Evolutionary conservation across 1,139 yeast genomes (phyloP).

Genomic region (Yamadazyma jaroonii): DNA sequence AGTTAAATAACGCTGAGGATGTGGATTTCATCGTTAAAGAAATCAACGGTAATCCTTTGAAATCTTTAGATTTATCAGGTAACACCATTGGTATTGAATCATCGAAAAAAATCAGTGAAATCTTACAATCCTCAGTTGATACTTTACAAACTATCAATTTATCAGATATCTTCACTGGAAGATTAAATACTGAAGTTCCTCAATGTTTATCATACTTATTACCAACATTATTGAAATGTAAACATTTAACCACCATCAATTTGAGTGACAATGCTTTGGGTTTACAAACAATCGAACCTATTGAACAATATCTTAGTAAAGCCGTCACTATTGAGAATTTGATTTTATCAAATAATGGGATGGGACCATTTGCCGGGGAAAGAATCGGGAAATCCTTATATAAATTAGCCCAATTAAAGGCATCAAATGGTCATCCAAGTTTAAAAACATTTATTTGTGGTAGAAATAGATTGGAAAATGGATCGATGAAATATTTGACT

Average conservation of each 20-base stretch:
- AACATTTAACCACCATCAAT: constrained; percentile 69
- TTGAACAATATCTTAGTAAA: constrained; percentile 71
- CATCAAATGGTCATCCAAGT: constrained; percentile 39
- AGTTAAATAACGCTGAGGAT: constrained; percentile 71
- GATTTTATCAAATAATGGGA: constrained; percentile 88
- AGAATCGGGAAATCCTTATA: constrained; percentile 85
- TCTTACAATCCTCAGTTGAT: constrained; percentile 48
- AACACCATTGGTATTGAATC: constrained; percentile 94
- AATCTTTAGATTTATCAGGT: constrained; percentile 78
- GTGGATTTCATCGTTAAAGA: constrained; percentile 37
- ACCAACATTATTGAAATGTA: constrained; percentile 68
- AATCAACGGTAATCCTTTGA: constrained; percentile 26
- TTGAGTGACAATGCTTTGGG: constrained; percentile 97
- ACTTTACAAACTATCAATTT: constrained; percentile 68
- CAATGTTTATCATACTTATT: constrained; percentile 69
- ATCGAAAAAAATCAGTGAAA: constrained; percentile 65
- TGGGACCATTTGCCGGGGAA: constrained; percentile 97
- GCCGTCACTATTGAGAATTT: constrained; percentile 83
- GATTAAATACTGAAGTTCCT: constrained; percentile 93
- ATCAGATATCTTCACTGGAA: constrained; percentile 91
- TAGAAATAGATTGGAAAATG: constrained; percentile 93
- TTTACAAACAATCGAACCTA: constrained; percentile 87
- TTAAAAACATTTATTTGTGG: constrained; percentile 90
- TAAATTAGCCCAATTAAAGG: constrained; percentile 66
- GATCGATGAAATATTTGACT: constrained; percentile 78